A percentile compares a stretch with the other conserved stretches of the same genome.
phyloP scores from a whole-genome alignment of 306 rosid genomes.

The Senna tora region DNA sequence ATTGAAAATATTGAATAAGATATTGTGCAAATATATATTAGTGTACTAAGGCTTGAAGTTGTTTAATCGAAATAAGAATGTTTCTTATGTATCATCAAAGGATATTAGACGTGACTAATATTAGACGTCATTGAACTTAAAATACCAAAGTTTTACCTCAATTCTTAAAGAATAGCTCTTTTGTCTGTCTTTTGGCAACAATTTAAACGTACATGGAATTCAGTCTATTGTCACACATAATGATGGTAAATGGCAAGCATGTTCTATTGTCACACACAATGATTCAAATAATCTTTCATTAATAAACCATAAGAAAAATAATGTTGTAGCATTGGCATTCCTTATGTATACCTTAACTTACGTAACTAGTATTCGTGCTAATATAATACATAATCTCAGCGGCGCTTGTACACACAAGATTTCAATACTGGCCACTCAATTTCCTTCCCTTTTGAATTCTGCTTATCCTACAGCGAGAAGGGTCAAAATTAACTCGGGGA shows the following conservation, averaged over 20 bases:
- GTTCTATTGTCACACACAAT: background rate
- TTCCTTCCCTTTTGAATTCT: slow-evolving; percentile 52
- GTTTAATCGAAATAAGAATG: too few relatives aligned
- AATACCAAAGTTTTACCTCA: background rate
- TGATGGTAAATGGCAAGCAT: too few relatives aligned
- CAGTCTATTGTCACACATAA: background rate
- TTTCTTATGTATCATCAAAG: too few relatives aligned
- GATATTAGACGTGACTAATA: too few relatives aligned
- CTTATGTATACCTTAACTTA: background rate
- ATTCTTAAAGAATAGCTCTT: background rate
- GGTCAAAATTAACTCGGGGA: slow-evolving; percentile 13
- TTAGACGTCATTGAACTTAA: background rate
- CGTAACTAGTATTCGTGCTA: slow-evolving; percentile 3
- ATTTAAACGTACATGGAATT: background rate
- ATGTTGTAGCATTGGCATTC: background rate
- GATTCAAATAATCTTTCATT: background rate
- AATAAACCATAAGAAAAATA: background rate
- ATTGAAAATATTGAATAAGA: background rate
- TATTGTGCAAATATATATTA: too few relatives aligned
- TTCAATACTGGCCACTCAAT: slow-evolving; percentile 86
- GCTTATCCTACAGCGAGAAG: slow-evolving; percentile 55
- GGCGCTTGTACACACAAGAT: slow-evolving; percentile 94
- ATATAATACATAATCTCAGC: slow-evolving; percentile 45
- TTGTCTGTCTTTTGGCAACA: background rate
- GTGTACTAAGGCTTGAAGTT: background rate